Base-by-base conservation (phyloP, 345 rosid species). In the Diplotaxis tenuifolia region DNA sequence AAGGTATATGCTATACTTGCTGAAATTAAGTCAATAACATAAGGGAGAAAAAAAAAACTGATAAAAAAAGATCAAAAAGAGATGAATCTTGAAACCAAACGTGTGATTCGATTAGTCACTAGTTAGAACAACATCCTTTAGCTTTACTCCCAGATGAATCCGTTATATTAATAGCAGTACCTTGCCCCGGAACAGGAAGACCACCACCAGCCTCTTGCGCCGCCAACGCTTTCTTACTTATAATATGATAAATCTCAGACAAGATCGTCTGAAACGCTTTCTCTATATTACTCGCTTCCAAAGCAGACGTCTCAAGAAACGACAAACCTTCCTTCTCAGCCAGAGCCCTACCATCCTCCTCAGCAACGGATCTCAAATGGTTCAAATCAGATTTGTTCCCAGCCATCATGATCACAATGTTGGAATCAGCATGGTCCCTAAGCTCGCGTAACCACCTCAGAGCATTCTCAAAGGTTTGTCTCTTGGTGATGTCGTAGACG, bases 401-500 rank as follows among this genome's bases (percentile, higher is more conserved):
- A 6, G 81, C 84, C 94, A 88, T 85, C 89, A 88, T 88, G 69
- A 88, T 85, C 58, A 84, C 93, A 38, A 88, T 88, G 85, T 89
- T 84, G 22, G 95, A 82, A 81, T 86, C 95, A 1, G 92, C 88
- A 68, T 84, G 88, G 77, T 85, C 90, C 75, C 88, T 83, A 56
- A 87, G 78, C 31, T 89, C 90, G 3, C 87, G 88, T 34, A 85
- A 85, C 92, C 95, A 89, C 72, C 87, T 83, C n/a, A 75, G 67
- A 67, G 71, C 87, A 78, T 85, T 87, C 38, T 85, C 91, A 61
- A 88, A 86, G 28, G 89, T 86, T 71, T 85, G 87, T 83, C 86
- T 88, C 81, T 86, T 86, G 75, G 94, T 88, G 34, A 88, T 83
- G 81, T 88, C 94, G 19, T 88, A 88, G 64, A 88, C 94, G 32